A percentile compares a stretch with the other conserved stretches of the same genome.
These are phyloP conservation scores for Amylocystis lapponica DNA, from an alignment of 768 basidiomycete species.

Conservation along the genomic window DNA sequence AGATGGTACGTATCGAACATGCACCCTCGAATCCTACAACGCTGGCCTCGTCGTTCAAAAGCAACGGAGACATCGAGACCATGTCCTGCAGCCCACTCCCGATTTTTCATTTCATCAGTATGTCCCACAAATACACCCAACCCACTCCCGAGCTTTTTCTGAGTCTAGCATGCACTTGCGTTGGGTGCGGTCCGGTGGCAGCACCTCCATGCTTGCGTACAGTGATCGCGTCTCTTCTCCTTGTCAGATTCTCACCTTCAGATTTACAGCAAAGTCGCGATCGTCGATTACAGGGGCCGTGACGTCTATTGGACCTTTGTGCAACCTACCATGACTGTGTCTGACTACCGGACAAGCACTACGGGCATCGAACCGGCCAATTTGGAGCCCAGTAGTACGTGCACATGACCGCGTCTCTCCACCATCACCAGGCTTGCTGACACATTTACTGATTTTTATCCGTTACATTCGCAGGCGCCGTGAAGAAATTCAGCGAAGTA, in stretches of 20 bases:
- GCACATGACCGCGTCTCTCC: no score
- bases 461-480: slow-evolving; percentile 28
- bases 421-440: background rate
- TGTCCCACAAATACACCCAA: slow-evolving; percentile 20
- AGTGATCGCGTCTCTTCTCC: background rate
- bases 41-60: no score
- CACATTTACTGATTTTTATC: background rate
- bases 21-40: no score
- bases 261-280: slow-evolving; percentile 36
- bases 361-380: slow-evolving; percentile 48
- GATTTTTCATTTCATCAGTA: background rate
- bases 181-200: slow-evolving; percentile 82
- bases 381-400: slow-evolving; percentile 34
- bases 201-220: slow-evolving; percentile 79
- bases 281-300: slow-evolving; percentile 40
- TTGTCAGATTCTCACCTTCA: slow-evolving; percentile 1
- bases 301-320: slow-evolving; percentile 61
- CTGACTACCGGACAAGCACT: slow-evolving; percentile 65
- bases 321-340: slow-evolving; percentile 57
- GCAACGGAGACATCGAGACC: no score
- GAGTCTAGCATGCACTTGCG: slow-evolving; percentile 48
- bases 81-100: no score
- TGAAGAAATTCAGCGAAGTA: slow-evolving; percentile 52
- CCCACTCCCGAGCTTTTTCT: slow-evolving; percentile 41
- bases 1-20: no score